Conservation (phyloP, 1,139 yeast species). For the Scheffersomyces illinoinensis region DNA sequence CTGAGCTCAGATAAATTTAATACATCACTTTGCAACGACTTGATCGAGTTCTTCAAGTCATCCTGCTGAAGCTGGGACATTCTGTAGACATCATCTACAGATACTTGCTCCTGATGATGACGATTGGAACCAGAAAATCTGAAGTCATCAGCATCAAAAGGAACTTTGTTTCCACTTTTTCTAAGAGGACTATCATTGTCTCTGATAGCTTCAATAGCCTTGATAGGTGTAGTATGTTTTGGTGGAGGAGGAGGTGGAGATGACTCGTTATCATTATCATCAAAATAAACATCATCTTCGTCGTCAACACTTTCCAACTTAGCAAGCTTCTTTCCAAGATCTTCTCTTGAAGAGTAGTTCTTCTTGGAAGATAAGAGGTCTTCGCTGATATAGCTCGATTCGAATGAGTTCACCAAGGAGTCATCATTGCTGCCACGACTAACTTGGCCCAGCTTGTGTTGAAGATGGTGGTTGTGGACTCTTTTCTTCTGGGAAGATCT, state of each 20-base stretch:
- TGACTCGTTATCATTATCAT: slow-evolving; percentile 20
- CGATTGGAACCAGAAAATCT: slow-evolving; percentile 28
- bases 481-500: slow-evolving; percentile 22
- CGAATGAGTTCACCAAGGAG: slow-evolving; percentile 16
- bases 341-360: slow-evolving; percentile 33
- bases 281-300: slow-evolving; percentile 16
- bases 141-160: slow-evolving; percentile 45
- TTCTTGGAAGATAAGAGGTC: slow-evolving; percentile 36
- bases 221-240: slow-evolving; percentile 25
- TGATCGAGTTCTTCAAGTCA: slow-evolving; percentile 42
- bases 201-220: slow-evolving; percentile 10
- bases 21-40: slow-evolving; percentile 50
- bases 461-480: slow-evolving; percentile 1
- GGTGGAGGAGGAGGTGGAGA: slow-evolving; percentile 60
- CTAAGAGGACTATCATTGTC: slow-evolving; percentile 8
- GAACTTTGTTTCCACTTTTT: slow-evolving; percentile 17
- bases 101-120: slow-evolving; percentile 9
- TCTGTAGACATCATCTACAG: slow-evolving; percentile 33
- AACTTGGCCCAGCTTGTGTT: background rate
- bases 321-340: slow-evolving; percentile 38
- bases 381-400: slow-evolving; percentile 38
- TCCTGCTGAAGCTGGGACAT: slow-evolving; percentile 37
- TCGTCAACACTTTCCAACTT: slow-evolving; percentile 25
- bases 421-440: slow-evolving; percentile 4
- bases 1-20: slow-evolving; percentile 64